Base-by-base conservation (phyloP, 2,329 filamentous ascomycete species). In the Aspergillus sp. region DNA sequence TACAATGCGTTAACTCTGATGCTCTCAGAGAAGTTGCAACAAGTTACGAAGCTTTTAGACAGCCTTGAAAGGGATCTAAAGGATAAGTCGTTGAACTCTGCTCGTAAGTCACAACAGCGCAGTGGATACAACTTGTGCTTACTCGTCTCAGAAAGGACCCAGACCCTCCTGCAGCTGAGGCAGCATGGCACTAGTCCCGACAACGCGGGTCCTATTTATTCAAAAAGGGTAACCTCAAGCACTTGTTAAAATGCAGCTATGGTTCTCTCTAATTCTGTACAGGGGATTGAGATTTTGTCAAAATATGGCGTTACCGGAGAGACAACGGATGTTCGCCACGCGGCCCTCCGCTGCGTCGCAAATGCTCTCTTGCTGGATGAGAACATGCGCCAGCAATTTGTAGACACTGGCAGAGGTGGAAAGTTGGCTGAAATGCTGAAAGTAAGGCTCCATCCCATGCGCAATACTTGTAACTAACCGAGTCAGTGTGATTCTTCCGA, bases 171-270 rank as follows among this genome's bases (percentile, higher is more conserved):
- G 51, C 74, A 91, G 65, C 80, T 97, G 49, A 96, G 96, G 74
- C 79, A 93, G 33, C 84, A 90, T 67, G 89, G 92, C 6, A 86
- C 92, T 59, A 86, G 89, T 66, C 85, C 88, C 7, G 79, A 78
- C 30, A 82, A 90, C 74, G 87, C 92, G 27, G 89, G 89, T 57
- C 89, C 91, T 1, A 93, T 98, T 57, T 97, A 95, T 75, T 89
- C 89, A n/a, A 83, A 85, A 73, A 80, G 88, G 75, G 91, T 89
- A 41, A n/a, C 3, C 30, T 19, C 51, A 27, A 15, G 17, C 20
- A n/a, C 9, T 11, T 42, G 19, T 34, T 13, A 30, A 30, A 48
- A 34, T 19, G 3, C 17, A 22, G 27, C 11, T n/a, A 8, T 17
- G 45, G 9, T 17, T 3, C 24, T 7, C 8, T 55, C 57, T 61